phyloP scores from a whole-genome alignment of 495 filamentous ascomycete species.

The Annulohypoxylon maeteangense region DNA sequence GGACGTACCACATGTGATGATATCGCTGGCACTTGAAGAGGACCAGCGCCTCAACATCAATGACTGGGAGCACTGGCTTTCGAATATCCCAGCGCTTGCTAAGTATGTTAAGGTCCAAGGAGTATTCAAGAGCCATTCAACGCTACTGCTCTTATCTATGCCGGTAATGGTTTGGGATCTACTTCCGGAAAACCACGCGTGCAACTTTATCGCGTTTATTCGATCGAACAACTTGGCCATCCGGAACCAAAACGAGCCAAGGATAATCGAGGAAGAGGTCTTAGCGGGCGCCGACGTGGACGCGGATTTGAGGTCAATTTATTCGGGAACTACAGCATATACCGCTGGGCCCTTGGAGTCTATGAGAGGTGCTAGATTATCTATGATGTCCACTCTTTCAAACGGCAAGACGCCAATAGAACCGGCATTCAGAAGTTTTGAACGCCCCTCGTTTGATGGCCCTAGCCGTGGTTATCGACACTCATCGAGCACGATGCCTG shows the following conservation, averaged over 20 bases:
- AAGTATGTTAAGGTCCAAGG: slow-evolving; percentile 64
- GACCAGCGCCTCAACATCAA: slow-evolving; percentile 59
- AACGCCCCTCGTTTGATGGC: slow-evolving; percentile 16
- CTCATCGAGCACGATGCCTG: slow-evolving; percentile 3
- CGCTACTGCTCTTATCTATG: slow-evolving; percentile 58
- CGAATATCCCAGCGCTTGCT: slow-evolving; percentile 57
- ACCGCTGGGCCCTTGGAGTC: slow-evolving; percentile 24
- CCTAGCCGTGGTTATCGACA: slow-evolving; percentile 10
- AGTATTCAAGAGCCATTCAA: slow-evolving; percentile 64
- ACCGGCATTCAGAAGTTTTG: slow-evolving; percentile 19
- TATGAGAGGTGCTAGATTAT: slow-evolving; percentile 18
- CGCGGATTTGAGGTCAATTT: slow-evolving; percentile 42
- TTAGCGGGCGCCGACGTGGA: slow-evolving; percentile 30
- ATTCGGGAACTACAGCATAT: slow-evolving; percentile 44
- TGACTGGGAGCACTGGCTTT: slow-evolving; percentile 62
- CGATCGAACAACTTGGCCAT: slow-evolving; percentile 57
- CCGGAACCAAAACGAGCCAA: slow-evolving; percentile 15
- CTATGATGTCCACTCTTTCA: slow-evolving; percentile 38
- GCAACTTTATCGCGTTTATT: slow-evolving; percentile 64
- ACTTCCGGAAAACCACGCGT: slow-evolving; percentile 60
- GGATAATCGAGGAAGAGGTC: slow-evolving; percentile 31
- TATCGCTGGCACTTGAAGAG: slow-evolving; percentile 63
- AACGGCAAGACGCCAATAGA: slow-evolving; percentile 32
- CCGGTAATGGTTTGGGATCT: slow-evolving; percentile 66
- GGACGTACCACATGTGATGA: slow-evolving; percentile 62